These are phyloP conservation scores for Albophoma yamanashiensis DNA, from an alignment of 2,329 filamentous ascomycete species.

Conservation along the genomic window DNA sequence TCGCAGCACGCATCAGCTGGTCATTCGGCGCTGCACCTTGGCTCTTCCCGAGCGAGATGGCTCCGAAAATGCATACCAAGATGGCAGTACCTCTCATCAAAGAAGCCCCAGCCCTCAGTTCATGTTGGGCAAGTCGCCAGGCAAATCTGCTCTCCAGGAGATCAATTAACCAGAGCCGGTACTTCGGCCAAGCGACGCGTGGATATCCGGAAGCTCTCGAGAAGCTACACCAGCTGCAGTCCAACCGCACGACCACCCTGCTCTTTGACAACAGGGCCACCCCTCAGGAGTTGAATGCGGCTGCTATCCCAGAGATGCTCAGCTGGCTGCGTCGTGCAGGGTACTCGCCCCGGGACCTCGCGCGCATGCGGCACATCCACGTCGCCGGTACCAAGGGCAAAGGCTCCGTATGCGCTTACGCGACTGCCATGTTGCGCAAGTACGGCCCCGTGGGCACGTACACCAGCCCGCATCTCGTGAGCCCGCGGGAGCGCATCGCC, in stretches of 20 bases:
- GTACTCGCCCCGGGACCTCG: conserved; percentile 44
- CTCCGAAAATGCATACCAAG: background rate
- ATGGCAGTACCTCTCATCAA: background rate
- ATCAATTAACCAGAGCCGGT: background rate
- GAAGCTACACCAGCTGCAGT: conserved; percentile 66
- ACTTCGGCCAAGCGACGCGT: conserved; percentile 14
- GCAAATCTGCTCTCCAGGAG: background rate
- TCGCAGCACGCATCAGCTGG: background rate
- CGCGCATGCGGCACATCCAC: conserved; percentile 51
- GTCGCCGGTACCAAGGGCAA: conserved; percentile 94
- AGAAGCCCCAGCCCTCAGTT: background rate
- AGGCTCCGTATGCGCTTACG: conserved; percentile 76
- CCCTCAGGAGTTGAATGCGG: conserved; percentile 49
- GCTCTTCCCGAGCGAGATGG: background rate
- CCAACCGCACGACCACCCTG: conserved; percentile 57
- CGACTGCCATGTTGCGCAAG: conserved; percentile 62
- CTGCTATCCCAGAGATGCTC: conserved; percentile 72
- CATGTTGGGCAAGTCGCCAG: background rate
- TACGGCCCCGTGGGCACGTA: conserved; percentile 57
- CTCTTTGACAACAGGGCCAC: conserved; percentile 40
- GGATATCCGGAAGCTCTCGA: conserved; percentile 57
- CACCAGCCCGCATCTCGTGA: conserved; percentile 77
- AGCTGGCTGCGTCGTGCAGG: conserved; percentile 68
- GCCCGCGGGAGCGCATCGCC: conserved; percentile 74
- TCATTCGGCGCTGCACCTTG: background rate